Conservation (phyloP, 2,329 filamentous ascomycete species). For the Diaporthe vexans region DNA sequence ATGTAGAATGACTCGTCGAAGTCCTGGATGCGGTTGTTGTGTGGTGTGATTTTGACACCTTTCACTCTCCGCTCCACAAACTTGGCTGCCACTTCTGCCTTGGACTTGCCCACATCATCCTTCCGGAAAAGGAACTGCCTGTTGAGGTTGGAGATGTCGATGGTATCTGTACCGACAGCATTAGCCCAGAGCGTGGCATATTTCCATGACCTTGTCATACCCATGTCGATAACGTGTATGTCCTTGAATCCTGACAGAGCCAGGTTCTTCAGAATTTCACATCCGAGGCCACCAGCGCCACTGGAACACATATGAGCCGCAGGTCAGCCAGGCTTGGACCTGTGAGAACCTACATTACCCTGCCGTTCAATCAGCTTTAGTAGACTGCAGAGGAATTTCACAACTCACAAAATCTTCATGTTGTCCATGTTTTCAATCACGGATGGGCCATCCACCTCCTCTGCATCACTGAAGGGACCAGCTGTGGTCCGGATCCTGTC, state of each 20-base stretch:
- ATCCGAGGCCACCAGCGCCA: constrained; percentile 93
- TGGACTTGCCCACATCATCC: constrained; percentile 90
- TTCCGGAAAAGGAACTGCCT: constrained; percentile 96
- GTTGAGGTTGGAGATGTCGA: constrained; percentile 98
- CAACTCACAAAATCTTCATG: constrained; percentile 80
- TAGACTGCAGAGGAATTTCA: background rate
- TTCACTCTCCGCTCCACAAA: constrained; percentile 93
- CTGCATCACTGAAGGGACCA: constrained; percentile 85
- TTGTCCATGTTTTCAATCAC: constrained; percentile 71
- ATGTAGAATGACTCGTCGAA: constrained; percentile 97
- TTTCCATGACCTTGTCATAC: constrained; percentile 58
- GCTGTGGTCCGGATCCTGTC: constrained; percentile 82
- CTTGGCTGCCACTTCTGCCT: constrained; percentile 91
- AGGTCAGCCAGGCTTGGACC: constrained; percentile 36
- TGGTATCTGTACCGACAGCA: constrained; percentile 76
- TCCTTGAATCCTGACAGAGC: constrained; percentile 96
- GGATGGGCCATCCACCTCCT: constrained; percentile 64
- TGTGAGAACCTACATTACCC: constrained; percentile 62
- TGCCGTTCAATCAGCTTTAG: constrained; percentile 50
- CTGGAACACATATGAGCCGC: constrained; percentile 60
- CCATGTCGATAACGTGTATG: constrained; percentile 99
- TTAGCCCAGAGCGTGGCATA: constrained; percentile 32
- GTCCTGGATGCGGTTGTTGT: constrained; percentile 96
- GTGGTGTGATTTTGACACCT: constrained; percentile 92
- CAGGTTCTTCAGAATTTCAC: constrained; percentile 96